Evolutionary conservation across 1,139 yeast species (phyloP).

Genomic region (Candida sojae): DNA sequence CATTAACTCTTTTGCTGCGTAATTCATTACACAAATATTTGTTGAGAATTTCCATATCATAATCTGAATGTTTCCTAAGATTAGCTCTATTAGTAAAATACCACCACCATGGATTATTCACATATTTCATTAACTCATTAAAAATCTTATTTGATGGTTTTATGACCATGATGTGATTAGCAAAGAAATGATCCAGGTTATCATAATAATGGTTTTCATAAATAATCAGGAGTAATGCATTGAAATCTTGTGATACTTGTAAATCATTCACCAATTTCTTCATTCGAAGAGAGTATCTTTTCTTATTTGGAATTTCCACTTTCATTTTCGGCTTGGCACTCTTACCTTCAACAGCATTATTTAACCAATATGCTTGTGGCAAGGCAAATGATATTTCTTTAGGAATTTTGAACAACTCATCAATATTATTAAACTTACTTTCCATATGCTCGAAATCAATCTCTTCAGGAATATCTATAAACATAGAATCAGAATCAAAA

Average conservation of each 20-base stretch:
- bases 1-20: conserved; percentile 21
- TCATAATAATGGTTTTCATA: conserved; percentile 33
- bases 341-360: conserved; percentile 17
- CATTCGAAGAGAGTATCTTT: conserved; percentile 14
- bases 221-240: conserved; percentile 20
- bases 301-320: conserved; percentile 18
- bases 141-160: conserved; percentile 35
- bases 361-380: conserved; percentile 44
- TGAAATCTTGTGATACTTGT: conserved; percentile 11
- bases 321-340: conserved; percentile 17
- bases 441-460: conserved; percentile 11
- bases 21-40: conserved; percentile 28
- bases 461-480: conserved; percentile 18
- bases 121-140: conserved; percentile 28
- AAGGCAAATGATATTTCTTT: conserved; percentile 29
- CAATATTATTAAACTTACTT: conserved; percentile 22
- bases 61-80: conserved; percentile 29
- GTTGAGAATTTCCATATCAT: conserved; percentile 55
- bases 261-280: conserved; percentile 15
- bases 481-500: conserved; percentile 47
- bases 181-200: conserved; percentile 34
- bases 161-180: conserved; percentile 48
- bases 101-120: conserved; percentile 37
- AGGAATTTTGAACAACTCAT: conserved; percentile 35
- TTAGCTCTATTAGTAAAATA: conserved; percentile 20